A percentile compares a stretch with the other conserved stretches of the same genome.
These are phyloP conservation scores for Danielozyma ontarioensis DNA, from an alignment of 805 yeast species.

Conservation along the genomic window DNA sequence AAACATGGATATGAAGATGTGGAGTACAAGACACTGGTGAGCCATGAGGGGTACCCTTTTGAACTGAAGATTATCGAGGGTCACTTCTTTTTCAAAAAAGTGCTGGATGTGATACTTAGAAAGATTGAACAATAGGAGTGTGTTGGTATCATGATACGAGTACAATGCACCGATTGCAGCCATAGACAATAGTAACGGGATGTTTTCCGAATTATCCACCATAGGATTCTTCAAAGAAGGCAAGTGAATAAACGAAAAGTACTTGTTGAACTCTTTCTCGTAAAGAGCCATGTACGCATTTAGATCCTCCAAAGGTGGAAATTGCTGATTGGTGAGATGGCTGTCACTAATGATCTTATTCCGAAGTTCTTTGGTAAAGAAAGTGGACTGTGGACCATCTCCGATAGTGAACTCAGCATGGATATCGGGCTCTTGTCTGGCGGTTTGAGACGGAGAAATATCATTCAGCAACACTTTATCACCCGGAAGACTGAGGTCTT, in stretches of 20 bases:
- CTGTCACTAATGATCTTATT: slow-evolving; percentile 47
- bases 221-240: slow-evolving; percentile 44
- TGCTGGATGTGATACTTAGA: slow-evolving; percentile 63
- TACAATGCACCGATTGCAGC: slow-evolving; percentile 88
- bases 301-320: slow-evolving; percentile 72
- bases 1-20: slow-evolving; percentile 52
- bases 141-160: slow-evolving; percentile 73
- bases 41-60: slow-evolving; percentile 54
- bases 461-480: slow-evolving; percentile 2
- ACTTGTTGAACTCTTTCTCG: slow-evolving; percentile 72
- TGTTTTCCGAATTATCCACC: slow-evolving; percentile 39
- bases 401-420: slow-evolving; percentile 15
- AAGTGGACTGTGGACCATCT: slow-evolving; percentile 11
- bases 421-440: slow-evolving; percentile 2
- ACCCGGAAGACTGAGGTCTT: slow-evolving; percentile 5
- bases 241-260: slow-evolving; percentile 79
- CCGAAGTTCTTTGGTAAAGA: slow-evolving; percentile 50
- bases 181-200: slow-evolving; percentile 73
- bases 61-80: slow-evolving; percentile 39
- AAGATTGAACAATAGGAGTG: slow-evolving; percentile 64
- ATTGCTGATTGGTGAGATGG: slow-evolving; percentile 51
- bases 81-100: slow-evolving; percentile 51
- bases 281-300: slow-evolving; percentile 73
- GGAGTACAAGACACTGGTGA: slow-evolving; percentile 51
- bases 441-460: background rate